Base-by-base conservation (phyloP, 345 rosid species). In the Cardamine resedifolia region DNA sequence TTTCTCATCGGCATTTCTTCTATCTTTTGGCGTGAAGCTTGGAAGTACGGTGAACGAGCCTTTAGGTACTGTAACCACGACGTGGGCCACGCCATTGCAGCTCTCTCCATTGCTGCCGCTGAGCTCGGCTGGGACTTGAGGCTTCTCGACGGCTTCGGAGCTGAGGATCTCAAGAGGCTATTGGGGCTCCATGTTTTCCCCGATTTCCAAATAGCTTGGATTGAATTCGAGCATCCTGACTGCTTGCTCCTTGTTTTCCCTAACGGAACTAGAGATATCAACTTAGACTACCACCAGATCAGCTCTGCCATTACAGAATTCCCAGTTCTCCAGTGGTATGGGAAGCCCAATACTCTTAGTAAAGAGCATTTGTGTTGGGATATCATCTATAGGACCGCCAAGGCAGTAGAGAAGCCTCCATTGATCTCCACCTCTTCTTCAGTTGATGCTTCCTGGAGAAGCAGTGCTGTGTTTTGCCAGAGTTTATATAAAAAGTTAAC, bases 21-120 rank as follows among this genome's bases (percentile, higher is more conserved):
- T 0, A 84, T 92, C 31, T 86, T 92, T 61, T 92, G 98, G 98
- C 87, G 95, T 2, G 98, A 92, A 78, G 98, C 96, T 3, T 92
- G 98, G 98, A 90, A 92, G 78, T 92, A 92, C 60, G 98, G 98
- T 2, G 96, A 92, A 51, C 84, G 98, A 1, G 96, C 95, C 12
- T 85, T 90, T 70, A 67, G 95, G 55, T 90, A 92, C 81, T 92
- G 92, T 31, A 92, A 90, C 67, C 98, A 92, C 60, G 98, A 89
- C 53, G 91, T 90, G 12, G 98, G 98, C 11, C 98, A 92, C 68
- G 95, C 95, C 11, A 73, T 92, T 48, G 94, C 85, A 1, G 89
- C 98, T 33, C 66, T 90, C 64, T 31, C 96, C 15, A 72, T 90
- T 55, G 95, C 98, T 3, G 96, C 98, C 0, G 95, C 90, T 0